Evolutionary conservation across 2,329 filamentous ascomycete species (phyloP).

Genomic region (Pyrenophora seminiperda): DNA sequence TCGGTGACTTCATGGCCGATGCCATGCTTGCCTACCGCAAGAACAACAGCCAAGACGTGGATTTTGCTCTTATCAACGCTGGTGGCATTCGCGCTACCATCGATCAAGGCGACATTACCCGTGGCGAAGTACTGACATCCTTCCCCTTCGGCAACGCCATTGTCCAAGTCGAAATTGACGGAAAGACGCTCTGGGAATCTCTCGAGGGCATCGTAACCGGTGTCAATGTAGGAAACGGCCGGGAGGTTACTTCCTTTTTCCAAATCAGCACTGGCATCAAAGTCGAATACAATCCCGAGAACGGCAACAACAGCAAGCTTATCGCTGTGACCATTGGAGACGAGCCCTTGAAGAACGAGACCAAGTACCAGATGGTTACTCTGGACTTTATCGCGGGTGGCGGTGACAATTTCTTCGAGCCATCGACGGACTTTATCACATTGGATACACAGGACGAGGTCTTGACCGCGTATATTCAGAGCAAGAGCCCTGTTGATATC

Average conservation of each 20-base stretch:
- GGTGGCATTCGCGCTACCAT: constrained; percentile 69
- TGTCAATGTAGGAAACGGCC: constrained; percentile 61
- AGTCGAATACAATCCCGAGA: constrained; percentile 62
- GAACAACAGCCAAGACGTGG: constrained; percentile 54
- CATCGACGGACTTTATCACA: constrained; percentile 50
- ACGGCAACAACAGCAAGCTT: constrained; percentile 57
- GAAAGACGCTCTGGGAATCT: constrained; percentile 61
- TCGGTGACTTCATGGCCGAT: constrained; percentile 52
- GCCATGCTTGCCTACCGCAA: constrained; percentile 67
- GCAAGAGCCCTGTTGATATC: constrained; percentile 57
- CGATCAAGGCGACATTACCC: constrained; percentile 64
- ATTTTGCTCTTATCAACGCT: constrained; percentile 67
- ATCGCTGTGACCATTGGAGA: constrained; percentile 59
- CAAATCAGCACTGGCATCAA: constrained; percentile 64
- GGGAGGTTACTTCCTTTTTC: constrained; percentile 62
- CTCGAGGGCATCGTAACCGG: constrained; percentile 64
- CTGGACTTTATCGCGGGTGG: constrained; percentile 65
- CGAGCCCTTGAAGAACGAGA: constrained; percentile 53
- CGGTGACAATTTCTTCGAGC: constrained; percentile 65
- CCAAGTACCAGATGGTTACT: constrained; percentile 64
- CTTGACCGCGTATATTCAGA: constrained; percentile 57
- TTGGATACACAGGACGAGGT: constrained; percentile 63
- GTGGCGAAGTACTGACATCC: constrained; percentile 66
- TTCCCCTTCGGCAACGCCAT: constrained; percentile 71
- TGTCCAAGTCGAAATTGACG: constrained; percentile 61